Conservation (phyloP, 805 yeast genomes). For the Kodamaea lidongshanica region DNA sequence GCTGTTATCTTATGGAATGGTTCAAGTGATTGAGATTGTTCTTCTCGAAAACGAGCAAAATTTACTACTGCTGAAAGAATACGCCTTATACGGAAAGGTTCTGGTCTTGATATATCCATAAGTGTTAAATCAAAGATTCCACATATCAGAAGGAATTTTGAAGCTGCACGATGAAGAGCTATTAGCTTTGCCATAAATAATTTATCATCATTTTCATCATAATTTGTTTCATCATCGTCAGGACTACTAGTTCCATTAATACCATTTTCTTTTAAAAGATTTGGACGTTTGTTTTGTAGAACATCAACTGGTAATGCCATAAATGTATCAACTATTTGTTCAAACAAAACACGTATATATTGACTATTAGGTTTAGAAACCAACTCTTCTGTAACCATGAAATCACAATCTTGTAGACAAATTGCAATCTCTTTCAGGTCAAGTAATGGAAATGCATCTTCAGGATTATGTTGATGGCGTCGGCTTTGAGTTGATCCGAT, state of each 20-base stretch:
- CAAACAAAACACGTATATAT: slow-evolving; percentile 49
- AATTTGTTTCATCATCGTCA: slow-evolving; percentile 20
- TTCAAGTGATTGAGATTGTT: slow-evolving; percentile 64
- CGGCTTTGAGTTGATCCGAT: slow-evolving; percentile 6
- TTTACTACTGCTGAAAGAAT: slow-evolving; percentile 78
- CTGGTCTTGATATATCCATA: slow-evolving; percentile 73
- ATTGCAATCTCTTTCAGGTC: slow-evolving; percentile 52
- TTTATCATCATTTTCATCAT: slow-evolving; percentile 30
- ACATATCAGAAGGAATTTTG: slow-evolving; percentile 59
- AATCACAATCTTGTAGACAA: slow-evolving; percentile 57
- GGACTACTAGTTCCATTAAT: too few species aligned
- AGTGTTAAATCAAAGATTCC: slow-evolving; percentile 75
- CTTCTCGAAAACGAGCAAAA: slow-evolving; percentile 79
- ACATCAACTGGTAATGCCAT: slow-evolving; percentile 42
- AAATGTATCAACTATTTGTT: slow-evolving; percentile 56
- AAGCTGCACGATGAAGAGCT: slow-evolving; percentile 53
- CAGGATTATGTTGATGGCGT: slow-evolving; percentile 19
- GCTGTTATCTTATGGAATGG: slow-evolving; percentile 53
- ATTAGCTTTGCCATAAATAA: slow-evolving; percentile 41
- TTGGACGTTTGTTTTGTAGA: slow-evolving; percentile 16
- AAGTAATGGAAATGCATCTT: slow-evolving; percentile 56
- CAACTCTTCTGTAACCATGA: slow-evolving; percentile 54
- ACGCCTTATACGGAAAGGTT: slow-evolving; percentile 55
- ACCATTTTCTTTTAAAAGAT: slow-evolving; percentile 6
- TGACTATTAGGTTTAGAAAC: slow-evolving; percentile 52